These are phyloP conservation scores for Quambalaria eucalypti DNA, from an alignment of 1,284 basidiomycete species.

Conservation along the genomic window DNA sequence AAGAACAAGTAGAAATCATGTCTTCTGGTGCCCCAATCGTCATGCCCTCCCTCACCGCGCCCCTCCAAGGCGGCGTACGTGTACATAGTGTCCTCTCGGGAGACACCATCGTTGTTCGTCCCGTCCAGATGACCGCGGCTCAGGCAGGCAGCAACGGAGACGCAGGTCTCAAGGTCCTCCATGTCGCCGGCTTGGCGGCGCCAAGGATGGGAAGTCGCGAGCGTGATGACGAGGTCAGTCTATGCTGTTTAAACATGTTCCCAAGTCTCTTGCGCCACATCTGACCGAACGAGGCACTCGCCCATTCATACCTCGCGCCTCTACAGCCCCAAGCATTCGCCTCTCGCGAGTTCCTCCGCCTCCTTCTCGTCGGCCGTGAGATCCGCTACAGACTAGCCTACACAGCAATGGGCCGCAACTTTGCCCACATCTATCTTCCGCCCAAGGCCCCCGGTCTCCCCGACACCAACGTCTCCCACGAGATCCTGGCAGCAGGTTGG, in stretches of 20 bases:
- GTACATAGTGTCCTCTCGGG: conserved; percentile 34
- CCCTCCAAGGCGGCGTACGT: conserved; percentile 33
- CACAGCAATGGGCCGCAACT: conserved; percentile 54
- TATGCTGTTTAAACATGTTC: no score
- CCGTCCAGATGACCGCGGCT: conserved; percentile 21
- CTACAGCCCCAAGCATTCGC: conserved; percentile 77
- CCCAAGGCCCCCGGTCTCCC: conserved; percentile 30
- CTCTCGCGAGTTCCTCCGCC: conserved; percentile 80
- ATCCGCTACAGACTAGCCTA: conserved; percentile 68
- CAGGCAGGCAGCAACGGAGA: conserved; percentile 21
- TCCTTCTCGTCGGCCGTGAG: conserved; percentile 77
- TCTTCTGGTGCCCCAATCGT: neutral
- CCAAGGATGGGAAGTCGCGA: conserved; percentile 36
- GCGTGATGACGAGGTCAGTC: conserved; percentile 30
- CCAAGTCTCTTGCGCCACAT: no score
- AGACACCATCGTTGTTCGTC: conserved; percentile 37
- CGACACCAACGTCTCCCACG: conserved; percentile 52
- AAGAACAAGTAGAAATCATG: no score
- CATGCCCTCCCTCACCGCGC: conserved; percentile 7
- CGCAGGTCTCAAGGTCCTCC: conserved; percentile 13
- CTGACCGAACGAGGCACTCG: no score
- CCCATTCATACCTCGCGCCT: no score
- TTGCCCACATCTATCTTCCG: conserved; percentile 36
- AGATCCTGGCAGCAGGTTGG: conserved; percentile 79
- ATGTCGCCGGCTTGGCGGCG: conserved; percentile 39